Evolutionary conservation across 2,329 filamentous ascomycete species (phyloP).

Genomic region (Penicillium sp.): DNA sequence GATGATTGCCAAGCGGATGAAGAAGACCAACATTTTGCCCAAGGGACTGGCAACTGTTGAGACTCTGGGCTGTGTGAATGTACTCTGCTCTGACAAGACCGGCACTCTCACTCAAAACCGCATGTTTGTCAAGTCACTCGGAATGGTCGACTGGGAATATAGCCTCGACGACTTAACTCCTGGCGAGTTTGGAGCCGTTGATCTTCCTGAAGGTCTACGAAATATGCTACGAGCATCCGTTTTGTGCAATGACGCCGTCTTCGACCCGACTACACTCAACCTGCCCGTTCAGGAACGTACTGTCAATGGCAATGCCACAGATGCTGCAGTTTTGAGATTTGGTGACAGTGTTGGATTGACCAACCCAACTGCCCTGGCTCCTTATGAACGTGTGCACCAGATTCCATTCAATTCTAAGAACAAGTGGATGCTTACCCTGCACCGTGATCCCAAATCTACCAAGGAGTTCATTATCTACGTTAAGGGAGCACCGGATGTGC

Average conservation of each 20-base stretch:
- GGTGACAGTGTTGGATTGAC: slow-evolving; percentile 63
- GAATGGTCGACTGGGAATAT: slow-evolving; percentile 27
- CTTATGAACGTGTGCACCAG: slow-evolving; percentile 66
- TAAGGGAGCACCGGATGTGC: slow-evolving; percentile 74
- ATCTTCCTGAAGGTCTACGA: slow-evolving; percentile 44
- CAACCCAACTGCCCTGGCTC: slow-evolving; percentile 52
- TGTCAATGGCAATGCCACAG: slow-evolving; percentile 74
- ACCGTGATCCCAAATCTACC: slow-evolving; percentile 34
- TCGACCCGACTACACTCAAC: slow-evolving; percentile 64
- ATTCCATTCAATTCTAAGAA: slow-evolving; percentile 80
- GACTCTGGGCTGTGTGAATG: slow-evolving; percentile 70
- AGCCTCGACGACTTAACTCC: slow-evolving; percentile 17
- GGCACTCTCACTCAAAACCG: slow-evolving; percentile 62
- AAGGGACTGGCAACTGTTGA: slow-evolving; percentile 78
- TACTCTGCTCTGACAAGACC: slow-evolving; percentile 77
- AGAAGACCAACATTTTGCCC: slow-evolving; percentile 71
- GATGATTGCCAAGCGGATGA: slow-evolving; percentile 74
- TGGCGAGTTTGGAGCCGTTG: slow-evolving; percentile 10
- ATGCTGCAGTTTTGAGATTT: slow-evolving; percentile 70
- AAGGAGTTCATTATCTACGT: slow-evolving; percentile 48
- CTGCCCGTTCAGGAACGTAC: slow-evolving; percentile 60
- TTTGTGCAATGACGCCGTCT: slow-evolving; percentile 73
- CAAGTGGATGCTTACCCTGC: slow-evolving; percentile 72
- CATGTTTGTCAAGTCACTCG: slow-evolving; percentile 58
- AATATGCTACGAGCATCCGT: slow-evolving; percentile 63